Conservation (phyloP, 2,329 filamentous ascomycete species). For the Pseudogymnoascus verrucosus region DNA sequence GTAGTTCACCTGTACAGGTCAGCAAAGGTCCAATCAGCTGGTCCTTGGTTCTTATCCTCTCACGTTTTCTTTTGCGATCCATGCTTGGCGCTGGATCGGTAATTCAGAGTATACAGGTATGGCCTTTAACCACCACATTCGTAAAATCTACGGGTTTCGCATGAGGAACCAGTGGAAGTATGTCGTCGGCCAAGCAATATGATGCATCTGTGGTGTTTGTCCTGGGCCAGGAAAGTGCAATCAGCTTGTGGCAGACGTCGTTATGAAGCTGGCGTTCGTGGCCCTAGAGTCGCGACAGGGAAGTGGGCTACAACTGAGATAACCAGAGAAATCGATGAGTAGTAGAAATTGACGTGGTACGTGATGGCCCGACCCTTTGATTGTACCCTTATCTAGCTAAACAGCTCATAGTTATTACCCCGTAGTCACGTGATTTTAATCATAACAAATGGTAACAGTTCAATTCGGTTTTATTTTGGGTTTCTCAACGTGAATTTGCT, state of each 20-base stretch:
- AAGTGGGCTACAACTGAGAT: conserved; percentile 1
- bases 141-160: conserved; percentile 26
- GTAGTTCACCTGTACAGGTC: conserved; percentile 65
- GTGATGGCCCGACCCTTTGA: background rate
- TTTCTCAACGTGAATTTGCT: background rate
- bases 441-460: background rate
- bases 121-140: conserved; percentile 29
- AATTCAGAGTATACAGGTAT: conserved; percentile 20
- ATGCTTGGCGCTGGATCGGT: conserved; percentile 35
- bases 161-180: conserved; percentile 26
- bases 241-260: background rate
- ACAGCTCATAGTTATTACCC: background rate
- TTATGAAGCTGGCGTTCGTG: conserved; percentile 1
- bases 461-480: background rate
- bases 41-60: conserved; percentile 19
- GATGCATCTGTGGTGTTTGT: conserved; percentile 27
- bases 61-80: conserved; percentile 60
- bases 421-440: background rate
- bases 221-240: conserved; percentile 7
- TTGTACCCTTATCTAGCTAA: background rate
- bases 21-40: background rate
- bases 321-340: background rate
- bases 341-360: conserved; percentile 7
- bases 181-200: conserved; percentile 25
- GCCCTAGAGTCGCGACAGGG: background rate